Conservation (phyloP, 768 basidiomycete genomes). For the Russula lepida region DNA sequence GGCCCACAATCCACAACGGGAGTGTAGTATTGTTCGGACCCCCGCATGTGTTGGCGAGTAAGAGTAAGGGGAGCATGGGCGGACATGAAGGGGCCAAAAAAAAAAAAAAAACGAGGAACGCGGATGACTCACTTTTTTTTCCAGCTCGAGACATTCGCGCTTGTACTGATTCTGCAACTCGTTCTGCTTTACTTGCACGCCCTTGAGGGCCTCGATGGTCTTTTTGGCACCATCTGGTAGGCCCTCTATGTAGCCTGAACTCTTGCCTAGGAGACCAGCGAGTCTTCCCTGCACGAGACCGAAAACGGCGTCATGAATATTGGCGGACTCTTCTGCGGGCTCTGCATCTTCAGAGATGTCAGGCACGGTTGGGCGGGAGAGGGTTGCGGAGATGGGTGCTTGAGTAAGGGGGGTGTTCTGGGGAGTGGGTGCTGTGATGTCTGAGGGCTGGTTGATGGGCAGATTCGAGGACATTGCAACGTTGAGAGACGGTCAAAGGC, state of each 20-base stretch:
- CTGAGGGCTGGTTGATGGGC: slow-evolving; percentile 43
- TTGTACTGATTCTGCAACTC: slow-evolving; percentile 92
- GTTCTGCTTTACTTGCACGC: slow-evolving; percentile 85
- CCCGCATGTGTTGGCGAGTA: neutral
- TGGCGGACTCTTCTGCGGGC: slow-evolving; percentile 52
- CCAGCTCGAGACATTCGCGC: slow-evolving; percentile 87
- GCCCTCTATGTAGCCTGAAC: slow-evolving; percentile 90
- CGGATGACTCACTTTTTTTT: slow-evolving; percentile 70
- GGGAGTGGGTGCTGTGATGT: slow-evolving; percentile 83
- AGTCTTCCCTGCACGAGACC: slow-evolving; percentile 87
- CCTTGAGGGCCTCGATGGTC: slow-evolving; percentile 87
- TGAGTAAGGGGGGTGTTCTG: slow-evolving; percentile 85
- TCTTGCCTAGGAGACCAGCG: slow-evolving; percentile 75
- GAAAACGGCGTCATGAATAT: slow-evolving; percentile 58
- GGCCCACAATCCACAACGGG: neutral
- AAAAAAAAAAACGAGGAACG: neutral
- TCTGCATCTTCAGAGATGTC: slow-evolving; percentile 81
- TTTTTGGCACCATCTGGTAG: slow-evolving; percentile 74
- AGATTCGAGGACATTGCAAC: slow-evolving; percentile 58
- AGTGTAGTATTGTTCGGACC: neutral
- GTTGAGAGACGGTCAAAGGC: neutral
- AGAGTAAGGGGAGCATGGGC: neutral
- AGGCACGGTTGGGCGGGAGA: slow-evolving; percentile 83
- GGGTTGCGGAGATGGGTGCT: slow-evolving; percentile 68
- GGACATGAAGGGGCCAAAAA: neutral